These are phyloP conservation scores for Arabidopsis hybrid DNA, from an alignment of 441 rosid species.

Conservation along the genomic window DNA sequence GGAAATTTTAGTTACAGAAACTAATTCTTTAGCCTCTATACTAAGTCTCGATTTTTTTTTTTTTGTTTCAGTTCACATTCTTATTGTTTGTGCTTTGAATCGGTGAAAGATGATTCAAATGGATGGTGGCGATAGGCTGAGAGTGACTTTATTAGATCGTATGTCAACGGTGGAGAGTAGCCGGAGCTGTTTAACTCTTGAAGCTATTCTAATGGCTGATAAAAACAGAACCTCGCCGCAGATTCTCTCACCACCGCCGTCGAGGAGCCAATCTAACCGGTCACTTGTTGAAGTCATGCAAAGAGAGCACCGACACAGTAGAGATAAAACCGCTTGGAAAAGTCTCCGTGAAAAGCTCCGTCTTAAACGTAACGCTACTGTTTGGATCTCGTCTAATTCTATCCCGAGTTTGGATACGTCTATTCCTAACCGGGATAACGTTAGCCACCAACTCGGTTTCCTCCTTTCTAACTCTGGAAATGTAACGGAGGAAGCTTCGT, in stretches of 20 bases:
- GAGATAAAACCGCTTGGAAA: slow-evolving; percentile 66
- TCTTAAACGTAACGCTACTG: slow-evolving; percentile 70
- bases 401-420: slow-evolving; percentile 57
- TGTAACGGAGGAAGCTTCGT: slow-evolving; percentile 1
- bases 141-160: slow-evolving; percentile 56
- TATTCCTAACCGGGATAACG: slow-evolving; percentile 37
- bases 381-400: slow-evolving; percentile 66
- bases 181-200: slow-evolving; percentile 56
- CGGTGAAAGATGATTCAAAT: slow-evolving; percentile 38
- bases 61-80: background rate
- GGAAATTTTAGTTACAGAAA: background rate
- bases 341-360: slow-evolving; percentile 70
- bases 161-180: slow-evolving; percentile 61
- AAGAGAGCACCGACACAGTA: slow-evolving; percentile 52
- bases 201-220: slow-evolving; percentile 50
- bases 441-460: slow-evolving; percentile 33
- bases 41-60: too few species aligned
- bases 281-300: slow-evolving; percentile 77
- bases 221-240: slow-evolving; percentile 42
- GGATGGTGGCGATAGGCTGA: slow-evolving; percentile 46
- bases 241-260: slow-evolving; percentile 21
- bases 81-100: background rate
- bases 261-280: slow-evolving; percentile 43
- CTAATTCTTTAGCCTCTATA: too few species aligned
- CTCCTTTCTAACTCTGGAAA: slow-evolving; percentile 28